Base-by-base conservation (phyloP, 495 filamentous ascomycete species). In the Eremomyces bilateralis region DNA sequence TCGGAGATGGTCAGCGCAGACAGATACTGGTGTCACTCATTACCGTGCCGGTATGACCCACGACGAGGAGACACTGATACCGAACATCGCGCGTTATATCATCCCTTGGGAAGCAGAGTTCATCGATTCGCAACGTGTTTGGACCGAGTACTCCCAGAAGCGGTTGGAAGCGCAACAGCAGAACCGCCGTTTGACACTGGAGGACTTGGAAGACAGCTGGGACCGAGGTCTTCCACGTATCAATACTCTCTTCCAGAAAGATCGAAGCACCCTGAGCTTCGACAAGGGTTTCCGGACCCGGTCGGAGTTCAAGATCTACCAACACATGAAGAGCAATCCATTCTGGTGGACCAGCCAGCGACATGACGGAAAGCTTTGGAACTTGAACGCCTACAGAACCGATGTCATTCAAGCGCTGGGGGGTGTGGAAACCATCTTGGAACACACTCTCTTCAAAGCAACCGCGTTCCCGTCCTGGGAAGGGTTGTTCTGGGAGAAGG, bases 281-380 rank as follows among this genome's bases (percentile, higher is more conserved):
- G 90, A 99, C 61, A 99, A 99, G 58, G 90, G 90, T 29, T 95
- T 94, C 71, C 77, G 90, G 44, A 73, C 88, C 19, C 66, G 90
- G 21, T 81, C 84, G 18, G 90, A 99, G 59, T 99, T 95, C 63
- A 99, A 95, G 61, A 76, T 80, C 35, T 99, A 95, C 53, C 85
- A 93, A 56, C 61, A 94, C 41, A 95, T 97, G 88, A 95, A 94
- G 73, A 91, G 80, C 62, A 94, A 94, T 53, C 85, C 88, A 0
- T 97, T 94, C 65, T 94, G 84, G 85, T 97, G 88, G 90, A 99
- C 90, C 2, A 91, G 80, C 47, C 90, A 95, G 53, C 64, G 90
- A 31, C 90, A 99, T 47, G 90, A 99, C 47, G 90, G 90, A 53
- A 99, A 95, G 54, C 59, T 99, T 25, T 99, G 90, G 90, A 94